Conservation (phyloP, 768 basidiomycete genomes). For the Auricularia sp. region DNA sequence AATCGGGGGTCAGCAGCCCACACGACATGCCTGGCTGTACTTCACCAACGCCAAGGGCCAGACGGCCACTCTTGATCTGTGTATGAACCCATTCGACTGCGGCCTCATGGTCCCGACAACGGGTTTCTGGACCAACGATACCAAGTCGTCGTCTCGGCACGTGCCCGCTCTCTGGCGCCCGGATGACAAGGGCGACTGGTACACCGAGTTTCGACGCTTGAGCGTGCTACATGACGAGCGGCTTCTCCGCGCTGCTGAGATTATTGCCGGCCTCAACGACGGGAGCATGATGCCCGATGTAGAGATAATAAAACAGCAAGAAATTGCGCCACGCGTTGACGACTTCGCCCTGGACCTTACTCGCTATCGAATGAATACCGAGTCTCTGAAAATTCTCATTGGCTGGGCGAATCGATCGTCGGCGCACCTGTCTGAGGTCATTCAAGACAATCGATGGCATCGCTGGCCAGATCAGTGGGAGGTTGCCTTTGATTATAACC, state of each 20-base stretch:
- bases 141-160: not conserved
- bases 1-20: not conserved
- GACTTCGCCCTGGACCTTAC: too few relatives aligned
- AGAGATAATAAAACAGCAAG: too few relatives aligned
- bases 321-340: too few relatives aligned
- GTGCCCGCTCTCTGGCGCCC: not conserved
- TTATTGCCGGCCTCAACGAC: not conserved
- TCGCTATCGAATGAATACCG: not conserved
- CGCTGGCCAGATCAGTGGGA: not conserved
- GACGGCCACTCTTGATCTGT: not conserved
- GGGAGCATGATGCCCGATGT: not conserved
- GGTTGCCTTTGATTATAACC: not conserved
- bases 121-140: not conserved
- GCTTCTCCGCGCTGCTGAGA: not conserved
- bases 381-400: not conserved
- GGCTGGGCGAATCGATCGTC: not conserved
- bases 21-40: not conserved
- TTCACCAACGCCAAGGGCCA: not conserved
- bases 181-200: not conserved
- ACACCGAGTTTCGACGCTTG: not conserved
- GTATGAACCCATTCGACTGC: not conserved
- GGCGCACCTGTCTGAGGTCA: not conserved
- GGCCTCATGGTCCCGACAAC: not conserved
- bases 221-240: not conserved
- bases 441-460: not conserved